Percentiles rank a stretch among this genome's conserved stretches.
These are phyloP conservation scores for Papiliotrema flavescens DNA, from an alignment of 1,284 basidiomycete genomes.

Conservation along the genomic window DNA sequence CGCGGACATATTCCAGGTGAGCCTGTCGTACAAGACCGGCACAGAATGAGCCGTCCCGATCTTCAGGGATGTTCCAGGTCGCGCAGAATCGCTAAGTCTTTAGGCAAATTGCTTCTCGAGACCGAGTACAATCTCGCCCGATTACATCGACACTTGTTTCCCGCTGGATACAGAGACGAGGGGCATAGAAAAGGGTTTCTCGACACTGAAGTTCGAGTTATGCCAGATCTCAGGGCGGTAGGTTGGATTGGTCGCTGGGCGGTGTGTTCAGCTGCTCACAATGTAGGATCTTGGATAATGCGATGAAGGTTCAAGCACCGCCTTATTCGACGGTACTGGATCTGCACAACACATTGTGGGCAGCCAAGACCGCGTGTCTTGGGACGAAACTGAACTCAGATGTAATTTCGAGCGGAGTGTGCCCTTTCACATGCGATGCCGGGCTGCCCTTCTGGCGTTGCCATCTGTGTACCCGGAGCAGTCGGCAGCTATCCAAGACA, in stretches of 20 bases:
- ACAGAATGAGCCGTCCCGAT: too few relatives aligned
- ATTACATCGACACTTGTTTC: slow-evolving; percentile 19
- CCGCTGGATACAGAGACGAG: background rate
- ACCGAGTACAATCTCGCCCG: slow-evolving; percentile 16
- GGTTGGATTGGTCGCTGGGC: too few relatives aligned
- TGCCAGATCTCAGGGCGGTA: slow-evolving; percentile 7
- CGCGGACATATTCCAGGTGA: slow-evolving; percentile 24
- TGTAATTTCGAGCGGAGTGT: slow-evolving; percentile 24
- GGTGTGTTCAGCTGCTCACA: too few relatives aligned
- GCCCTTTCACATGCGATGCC: slow-evolving; percentile 23
- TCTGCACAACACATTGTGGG: too few relatives aligned
- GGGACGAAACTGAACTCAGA: slow-evolving; percentile 7
- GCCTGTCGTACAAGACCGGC: background rate
- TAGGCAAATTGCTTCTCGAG: slow-evolving; percentile 28
- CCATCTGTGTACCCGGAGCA: background rate
- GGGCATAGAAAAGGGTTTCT: slow-evolving; percentile 2
- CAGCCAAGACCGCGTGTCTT: background rate
- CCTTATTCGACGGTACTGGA: slow-evolving; percentile 18
- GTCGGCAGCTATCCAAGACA: background rate
- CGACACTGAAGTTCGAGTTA: slow-evolving; percentile 24
- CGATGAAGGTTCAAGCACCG: background rate
- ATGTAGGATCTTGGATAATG: too few relatives aligned
- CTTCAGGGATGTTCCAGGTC: too few relatives aligned
- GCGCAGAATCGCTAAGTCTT: too few relatives aligned
- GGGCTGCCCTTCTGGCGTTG: slow-evolving; percentile 15